Conservation (phyloP, 495 filamentous ascomycete genomes). For the Chaetomium tenue region DNA sequence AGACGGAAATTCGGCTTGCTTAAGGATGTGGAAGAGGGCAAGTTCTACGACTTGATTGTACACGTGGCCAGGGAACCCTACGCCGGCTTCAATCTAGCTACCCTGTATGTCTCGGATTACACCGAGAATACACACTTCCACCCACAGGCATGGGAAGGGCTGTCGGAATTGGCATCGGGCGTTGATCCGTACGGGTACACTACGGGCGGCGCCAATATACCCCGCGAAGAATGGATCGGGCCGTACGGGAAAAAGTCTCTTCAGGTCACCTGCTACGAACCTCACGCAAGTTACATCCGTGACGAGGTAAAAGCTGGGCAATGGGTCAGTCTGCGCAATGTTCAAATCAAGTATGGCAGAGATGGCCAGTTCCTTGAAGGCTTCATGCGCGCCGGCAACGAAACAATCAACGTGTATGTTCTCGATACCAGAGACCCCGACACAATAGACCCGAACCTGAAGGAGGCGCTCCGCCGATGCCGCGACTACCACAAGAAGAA, state of each 20-base stretch:
- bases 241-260: constrained; percentile 74
- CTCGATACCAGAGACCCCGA: constrained; percentile 32
- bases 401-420: constrained; percentile 52
- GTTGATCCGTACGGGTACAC: constrained; percentile 39
- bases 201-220: background rate
- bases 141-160: constrained; percentile 51
- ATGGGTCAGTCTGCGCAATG: constrained; percentile 67
- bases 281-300: constrained; percentile 61
- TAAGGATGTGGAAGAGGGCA: constrained; percentile 56
- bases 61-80: constrained; percentile 68
- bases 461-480: constrained; percentile 62
- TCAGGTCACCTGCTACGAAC: constrained; percentile 68
- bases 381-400: constrained; percentile 55
- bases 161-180: constrained; percentile 31
- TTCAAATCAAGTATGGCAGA: constrained; percentile 62
- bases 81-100: constrained; percentile 47
- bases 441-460: constrained; percentile 54
- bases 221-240: constrained; percentile 59
- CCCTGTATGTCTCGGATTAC: constrained; percentile 85
- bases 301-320: constrained; percentile 55
- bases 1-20: constrained; percentile 63
- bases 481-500: constrained; percentile 58
- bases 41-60: constrained; percentile 70
- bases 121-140: constrained; percentile 64
- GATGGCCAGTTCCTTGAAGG: constrained; percentile 65